These are phyloP conservation scores for Canavalia gladiata DNA, from an alignment of 306 rosid species.

Conservation along the genomic window DNA sequence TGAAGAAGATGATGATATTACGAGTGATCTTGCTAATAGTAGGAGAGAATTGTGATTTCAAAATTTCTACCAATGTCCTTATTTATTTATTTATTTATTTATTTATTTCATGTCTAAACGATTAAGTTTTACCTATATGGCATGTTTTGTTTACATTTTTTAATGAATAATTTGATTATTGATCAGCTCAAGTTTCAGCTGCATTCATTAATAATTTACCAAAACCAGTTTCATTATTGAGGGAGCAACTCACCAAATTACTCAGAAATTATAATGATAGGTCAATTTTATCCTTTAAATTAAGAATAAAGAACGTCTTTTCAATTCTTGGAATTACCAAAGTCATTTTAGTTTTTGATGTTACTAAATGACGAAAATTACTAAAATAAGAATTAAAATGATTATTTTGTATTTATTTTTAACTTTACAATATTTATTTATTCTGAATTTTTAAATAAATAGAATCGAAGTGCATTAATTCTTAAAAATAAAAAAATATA, in stretches of 20 bases:
- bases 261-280: not conserved
- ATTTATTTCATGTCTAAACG: constrained; percentile 7
- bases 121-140: constrained; percentile 1
- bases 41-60: constrained; percentile 73
- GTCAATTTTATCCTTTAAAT: too few relatives aligned
- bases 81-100: constrained; percentile 37
- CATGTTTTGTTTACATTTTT: constrained; percentile 16
- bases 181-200: constrained; percentile 30
- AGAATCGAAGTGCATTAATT: too few relatives aligned
- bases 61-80: constrained; percentile 1
- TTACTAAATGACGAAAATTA: not conserved
- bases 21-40: constrained; percentile 69
- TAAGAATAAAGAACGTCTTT: too few relatives aligned
- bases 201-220: not conserved
- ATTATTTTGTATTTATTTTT: too few relatives aligned
- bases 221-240: not conserved
- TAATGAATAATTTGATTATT: constrained; percentile 28
- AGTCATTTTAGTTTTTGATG: not conserved
- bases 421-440: too few relatives aligned
- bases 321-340: too few relatives aligned
- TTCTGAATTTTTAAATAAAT: too few relatives aligned
- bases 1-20: constrained; percentile 66
- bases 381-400: not conserved
- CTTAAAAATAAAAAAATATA: too few relatives aligned
- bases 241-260: not conserved